Base-by-base conservation (phyloP, 768 basidiomycete genomes). In the Trametes punicea region DNA sequence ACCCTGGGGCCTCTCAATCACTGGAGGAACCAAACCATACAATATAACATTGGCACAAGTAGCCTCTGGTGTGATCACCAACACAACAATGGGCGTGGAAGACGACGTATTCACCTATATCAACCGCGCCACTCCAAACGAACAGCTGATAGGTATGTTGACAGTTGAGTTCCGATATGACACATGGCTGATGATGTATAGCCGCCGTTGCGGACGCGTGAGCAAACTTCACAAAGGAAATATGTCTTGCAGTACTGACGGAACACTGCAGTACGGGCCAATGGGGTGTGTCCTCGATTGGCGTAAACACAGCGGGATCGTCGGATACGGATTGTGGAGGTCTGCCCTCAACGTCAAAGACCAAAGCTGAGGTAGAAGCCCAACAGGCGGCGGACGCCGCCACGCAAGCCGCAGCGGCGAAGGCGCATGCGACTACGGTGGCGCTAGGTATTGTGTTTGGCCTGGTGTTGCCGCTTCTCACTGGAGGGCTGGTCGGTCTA, bases 11-110 rank as follows among this genome's bases (percentile, higher is more conserved):
- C 55, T 80, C 3, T 70, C 66, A 2, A 70, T 81, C 42, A 72
- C 65, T 10, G 79, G 77, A 6, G 78, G 77, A 10, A 65, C 67
- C 0, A 71, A 73, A 30, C 82, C 80, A 0, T 80, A 80, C 64
- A 73, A 60, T 13, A 56, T 81, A 16, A 74, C 73, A 0, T 55
- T 82, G 23, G 72, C 71, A 29, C 68, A 71, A 6, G 49, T 72
- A 29, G 68, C 71, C 46, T 74, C 77, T 0, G 67, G 73, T 0
- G 65, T 71, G 7, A 65, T 78, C 20, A 77, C 74, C 16, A 77
- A 78, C 57, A 71, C 75, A 27, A 74, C 74, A 2, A 64, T 79
- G 51, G 70, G 67, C 4, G 55, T 64, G 1, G 66, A 65, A 1
- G 75, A 75, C 53, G 69, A 77, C 55, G 59, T 56, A 1, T 74